Evolutionary conservation across 352 stramenopile species (phyloP).

Genomic region (Phytophthora sp.): DNA sequence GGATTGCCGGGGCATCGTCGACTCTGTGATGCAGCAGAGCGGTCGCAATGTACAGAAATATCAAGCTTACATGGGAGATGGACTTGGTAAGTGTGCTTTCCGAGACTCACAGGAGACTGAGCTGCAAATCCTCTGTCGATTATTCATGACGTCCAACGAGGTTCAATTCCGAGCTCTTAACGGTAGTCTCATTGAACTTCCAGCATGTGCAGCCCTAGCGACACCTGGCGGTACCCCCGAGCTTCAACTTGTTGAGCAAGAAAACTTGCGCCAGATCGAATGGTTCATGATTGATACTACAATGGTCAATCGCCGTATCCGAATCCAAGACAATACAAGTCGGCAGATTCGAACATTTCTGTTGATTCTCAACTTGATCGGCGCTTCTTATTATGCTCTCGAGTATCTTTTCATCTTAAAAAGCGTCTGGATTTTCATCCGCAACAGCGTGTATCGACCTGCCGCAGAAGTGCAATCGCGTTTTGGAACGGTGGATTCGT

Average conservation of each 20-base stretch:
- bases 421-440: conserved; percentile 31
- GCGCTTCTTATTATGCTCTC: conserved; percentile 29
- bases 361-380: conserved; percentile 42
- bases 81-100: conserved; percentile 35
- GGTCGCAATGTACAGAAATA: conserved; percentile 53
- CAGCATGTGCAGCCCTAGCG: conserved; percentile 17
- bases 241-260: conserved; percentile 12
- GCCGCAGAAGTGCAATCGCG: background rate
- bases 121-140: conserved; percentile 34
- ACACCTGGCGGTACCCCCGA: background rate
- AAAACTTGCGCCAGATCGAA: conserved; percentile 37
- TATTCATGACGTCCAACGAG: conserved; percentile 37
- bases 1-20: conserved; percentile 31
- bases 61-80: conserved; percentile 44
- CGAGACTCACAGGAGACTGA: conserved; percentile 44
- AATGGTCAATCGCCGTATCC: conserved; percentile 25
- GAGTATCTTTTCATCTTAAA: conserved; percentile 35
- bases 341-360: conserved; percentile 42
- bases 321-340: conserved; percentile 47
- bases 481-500: conserved; percentile 1
- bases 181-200: conserved; percentile 9
- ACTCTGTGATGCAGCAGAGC: conserved; percentile 27
- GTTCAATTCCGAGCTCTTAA: conserved; percentile 30
- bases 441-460: conserved; percentile 24
- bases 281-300: conserved; percentile 38